phyloP scores from a whole-genome alignment of 352 stramenopile genomes.

The Phytopythium litorale region DNA sequence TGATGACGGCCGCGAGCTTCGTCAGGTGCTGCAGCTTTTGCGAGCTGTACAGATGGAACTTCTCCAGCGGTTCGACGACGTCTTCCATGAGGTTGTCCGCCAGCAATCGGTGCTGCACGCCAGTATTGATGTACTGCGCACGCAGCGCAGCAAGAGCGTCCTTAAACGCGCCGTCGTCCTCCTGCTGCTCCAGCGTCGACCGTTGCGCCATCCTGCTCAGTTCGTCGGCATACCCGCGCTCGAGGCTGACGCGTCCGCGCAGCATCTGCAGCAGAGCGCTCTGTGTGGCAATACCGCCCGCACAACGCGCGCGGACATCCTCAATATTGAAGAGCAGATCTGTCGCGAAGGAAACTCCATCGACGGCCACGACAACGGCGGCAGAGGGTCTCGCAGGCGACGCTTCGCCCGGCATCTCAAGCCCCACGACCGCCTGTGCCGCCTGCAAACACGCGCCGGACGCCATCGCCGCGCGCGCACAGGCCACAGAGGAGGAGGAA shows the following conservation, averaged over 20 bases:
- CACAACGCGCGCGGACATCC: conserved; percentile 48
- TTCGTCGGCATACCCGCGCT: conserved; percentile 69
- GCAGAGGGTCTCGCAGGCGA: not conserved
- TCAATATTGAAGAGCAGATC: conserved; percentile 80
- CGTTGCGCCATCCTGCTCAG: conserved; percentile 57
- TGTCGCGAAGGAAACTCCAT: conserved; percentile 52
- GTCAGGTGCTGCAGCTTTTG: conserved; percentile 50
- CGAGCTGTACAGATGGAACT: conserved; percentile 45
- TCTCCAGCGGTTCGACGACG: conserved; percentile 67
- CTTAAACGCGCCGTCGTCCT: conserved; percentile 42
- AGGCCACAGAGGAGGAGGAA: not conserved
- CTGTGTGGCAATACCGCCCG: conserved; percentile 44
- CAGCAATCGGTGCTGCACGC: conserved; percentile 69
- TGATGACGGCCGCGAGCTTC: conserved; percentile 55
- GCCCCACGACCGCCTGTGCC: not conserved
- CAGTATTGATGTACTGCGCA: conserved; percentile 80
- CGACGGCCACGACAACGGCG: not conserved
- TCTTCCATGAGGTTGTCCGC: conserved; percentile 76
- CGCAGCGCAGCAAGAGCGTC: conserved; percentile 54
- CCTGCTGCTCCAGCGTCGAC: conserved; percentile 53
- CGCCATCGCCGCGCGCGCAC: not conserved
- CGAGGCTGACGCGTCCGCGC: conserved; percentile 63
- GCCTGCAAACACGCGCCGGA: not conserved
- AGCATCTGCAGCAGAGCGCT: conserved; percentile 58
- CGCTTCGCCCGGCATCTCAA: not conserved